These are phyloP conservation scores for Apophysomyces ossiformis DNA, from an alignment of 371 early-diverging fungal species.

Conservation along the genomic window DNA sequence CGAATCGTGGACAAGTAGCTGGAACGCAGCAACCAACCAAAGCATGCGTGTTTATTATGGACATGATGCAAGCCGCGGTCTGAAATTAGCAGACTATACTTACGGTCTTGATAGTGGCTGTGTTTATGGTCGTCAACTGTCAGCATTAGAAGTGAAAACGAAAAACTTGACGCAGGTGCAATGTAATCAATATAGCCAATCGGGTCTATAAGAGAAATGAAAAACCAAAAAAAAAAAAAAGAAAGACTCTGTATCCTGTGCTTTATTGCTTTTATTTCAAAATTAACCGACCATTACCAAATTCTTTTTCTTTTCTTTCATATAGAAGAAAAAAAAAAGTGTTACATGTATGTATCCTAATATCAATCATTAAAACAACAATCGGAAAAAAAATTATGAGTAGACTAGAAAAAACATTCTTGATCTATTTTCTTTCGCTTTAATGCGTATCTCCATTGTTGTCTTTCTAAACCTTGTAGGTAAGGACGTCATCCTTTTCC, in stretches of 20 bases:
- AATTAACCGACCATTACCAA: no score
- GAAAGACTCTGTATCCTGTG: neutral
- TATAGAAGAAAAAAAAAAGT: no score
- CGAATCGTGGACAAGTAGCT: neutral
- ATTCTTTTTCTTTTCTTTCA: no score
- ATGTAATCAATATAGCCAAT: slow-evolving; percentile 23
- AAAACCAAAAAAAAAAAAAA: neutral
- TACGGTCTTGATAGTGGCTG: slow-evolving; percentile 76
- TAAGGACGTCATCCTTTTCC: neutral
- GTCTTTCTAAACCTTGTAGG: neutral
- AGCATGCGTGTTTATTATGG: slow-evolving; percentile 63
- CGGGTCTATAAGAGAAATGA: slow-evolving; percentile 1
- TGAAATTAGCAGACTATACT: slow-evolving; percentile 57
- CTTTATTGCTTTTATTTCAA: no score
- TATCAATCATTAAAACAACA: neutral
- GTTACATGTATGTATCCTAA: no score
- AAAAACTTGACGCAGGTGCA: slow-evolving; percentile 36
- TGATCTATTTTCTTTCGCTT: neutral
- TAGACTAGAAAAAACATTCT: neutral
- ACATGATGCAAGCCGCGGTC: slow-evolving; percentile 67
- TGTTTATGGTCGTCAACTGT: slow-evolving; percentile 66
- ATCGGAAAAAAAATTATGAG: slow-evolving; percentile 2
- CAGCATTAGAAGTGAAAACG: slow-evolving; percentile 55
- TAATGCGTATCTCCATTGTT: neutral
- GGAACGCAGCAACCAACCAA: slow-evolving; percentile 11